phyloP scores from a whole-genome alignment of 2,329 filamentous ascomycete genomes.

The Aureobasidium uvarum region DNA sequence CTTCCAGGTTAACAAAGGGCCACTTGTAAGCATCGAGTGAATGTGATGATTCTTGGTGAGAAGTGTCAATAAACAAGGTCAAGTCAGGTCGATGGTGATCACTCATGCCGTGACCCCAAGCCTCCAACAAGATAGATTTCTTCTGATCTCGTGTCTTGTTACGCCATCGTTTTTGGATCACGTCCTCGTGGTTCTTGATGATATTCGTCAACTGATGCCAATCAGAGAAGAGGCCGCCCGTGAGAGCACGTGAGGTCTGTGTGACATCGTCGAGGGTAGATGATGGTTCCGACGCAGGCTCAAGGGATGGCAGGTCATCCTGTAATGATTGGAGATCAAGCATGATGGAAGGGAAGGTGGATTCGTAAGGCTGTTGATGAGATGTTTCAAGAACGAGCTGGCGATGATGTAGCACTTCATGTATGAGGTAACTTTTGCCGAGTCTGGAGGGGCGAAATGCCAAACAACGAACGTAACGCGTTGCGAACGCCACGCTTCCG shows the following conservation, averaged over 20 bases:
- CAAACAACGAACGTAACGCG: background rate
- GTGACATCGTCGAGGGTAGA: background rate
- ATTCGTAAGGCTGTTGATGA: background rate
- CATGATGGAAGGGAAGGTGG: slow-evolving; percentile 6
- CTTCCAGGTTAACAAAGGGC: slow-evolving; percentile 59
- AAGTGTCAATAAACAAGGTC: slow-evolving; percentile 33
- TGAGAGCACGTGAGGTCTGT: slow-evolving; percentile 1
- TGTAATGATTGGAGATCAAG: slow-evolving; percentile 14
- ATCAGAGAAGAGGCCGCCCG: slow-evolving; percentile 38
- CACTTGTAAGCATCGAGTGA: slow-evolving; percentile 45
- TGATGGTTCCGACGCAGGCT: background rate
- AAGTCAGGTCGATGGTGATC: slow-evolving; percentile 54
- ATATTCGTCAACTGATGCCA: slow-evolving; percentile 45
- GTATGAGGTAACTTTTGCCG: background rate
- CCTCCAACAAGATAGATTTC: slow-evolving; percentile 46
- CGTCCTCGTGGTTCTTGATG: slow-evolving; percentile 52
- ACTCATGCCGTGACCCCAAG: slow-evolving; percentile 52
- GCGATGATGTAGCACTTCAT: background rate
- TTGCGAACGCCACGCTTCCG: background rate
- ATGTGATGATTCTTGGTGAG: slow-evolving; percentile 29
- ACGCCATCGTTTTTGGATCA: slow-evolving; percentile 54
- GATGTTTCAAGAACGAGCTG: slow-evolving; percentile 6
- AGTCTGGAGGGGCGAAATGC: background rate
- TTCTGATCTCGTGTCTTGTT: slow-evolving; percentile 54
- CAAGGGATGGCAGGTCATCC: background rate